These are phyloP conservation scores for Beauveria australis DNA, from an alignment of 2,329 filamentous ascomycete genomes.

Conservation along the genomic window DNA sequence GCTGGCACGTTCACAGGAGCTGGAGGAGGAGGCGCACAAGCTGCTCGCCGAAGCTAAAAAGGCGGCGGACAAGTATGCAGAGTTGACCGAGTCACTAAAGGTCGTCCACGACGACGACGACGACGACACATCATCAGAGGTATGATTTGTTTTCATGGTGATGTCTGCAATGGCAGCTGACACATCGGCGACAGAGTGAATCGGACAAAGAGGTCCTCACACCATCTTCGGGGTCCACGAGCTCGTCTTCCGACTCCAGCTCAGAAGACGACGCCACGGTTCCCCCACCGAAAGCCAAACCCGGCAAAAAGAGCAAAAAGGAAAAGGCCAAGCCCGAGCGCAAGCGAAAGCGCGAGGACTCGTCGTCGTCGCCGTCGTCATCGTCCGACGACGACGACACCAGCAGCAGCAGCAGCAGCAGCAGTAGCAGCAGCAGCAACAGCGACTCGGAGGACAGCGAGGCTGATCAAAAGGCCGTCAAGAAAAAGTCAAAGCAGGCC, in stretches of 20 bases:
- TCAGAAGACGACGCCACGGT: slow-evolving; percentile 18
- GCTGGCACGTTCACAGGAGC: slow-evolving; percentile 30
- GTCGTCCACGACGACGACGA: neutral
- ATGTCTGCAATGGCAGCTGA: neutral
- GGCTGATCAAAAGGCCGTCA: slow-evolving; percentile 7
- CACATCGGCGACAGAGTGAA: neutral
- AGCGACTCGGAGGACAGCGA: slow-evolving; percentile 10
- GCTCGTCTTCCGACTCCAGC: slow-evolving; percentile 11
- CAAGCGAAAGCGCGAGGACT: slow-evolving; percentile 12
- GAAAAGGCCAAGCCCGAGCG: neutral
- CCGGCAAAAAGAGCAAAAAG: slow-evolving; percentile 16
- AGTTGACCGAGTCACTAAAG: slow-evolving; percentile 15
- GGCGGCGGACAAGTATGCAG: slow-evolving; percentile 21
- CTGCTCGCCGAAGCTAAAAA: slow-evolving; percentile 33
- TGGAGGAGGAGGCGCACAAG: slow-evolving; percentile 32
- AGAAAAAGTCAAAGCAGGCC: neutral
- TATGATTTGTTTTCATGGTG: slow-evolving; percentile 1
- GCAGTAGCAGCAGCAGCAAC: neutral
- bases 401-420: neutral
- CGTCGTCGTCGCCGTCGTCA: neutral
- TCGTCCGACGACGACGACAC: slow-evolving; percentile 2
- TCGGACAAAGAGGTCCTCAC: neutral
- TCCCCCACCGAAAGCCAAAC: neutral
- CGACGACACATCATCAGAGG: slow-evolving; percentile 13
- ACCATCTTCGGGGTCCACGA: neutral